Base-by-base conservation (phyloP, 371 early-diverging fungal species). In the Syncephalastrum sp. region DNA sequence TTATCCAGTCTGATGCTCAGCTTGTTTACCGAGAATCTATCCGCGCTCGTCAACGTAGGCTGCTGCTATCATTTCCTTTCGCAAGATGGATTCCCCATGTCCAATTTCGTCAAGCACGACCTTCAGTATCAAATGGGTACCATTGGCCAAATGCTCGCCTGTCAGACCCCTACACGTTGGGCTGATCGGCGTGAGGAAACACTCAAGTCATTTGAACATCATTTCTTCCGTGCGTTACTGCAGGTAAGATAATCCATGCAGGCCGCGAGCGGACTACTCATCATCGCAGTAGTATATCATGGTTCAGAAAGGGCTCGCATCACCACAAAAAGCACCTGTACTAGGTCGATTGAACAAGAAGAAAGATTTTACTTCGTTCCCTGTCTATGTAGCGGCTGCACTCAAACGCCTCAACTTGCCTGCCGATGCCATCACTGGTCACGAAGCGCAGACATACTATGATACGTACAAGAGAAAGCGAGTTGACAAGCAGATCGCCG, bases 121-220 rank as follows among this genome's bases (percentile, higher is more conserved):
- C 6, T 33, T 12, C 38, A 41, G 14, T 64, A 52, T 24, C 41
- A 17, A 1, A 41, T 94, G 8, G 90, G 93, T 0, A 81, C 79
- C 24, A 87, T 89, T 27, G 87, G 89, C 16, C 82, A 85, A 47
- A 93, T 90, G 79, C 69, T 88, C 5, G 94, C 94, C 3, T 93
- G 94, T 57, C 94, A 94, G 57, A 89, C 91, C 0, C 86, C 92
- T 1, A 77, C 80, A 55, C 82, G 91, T 33, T 94, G 94, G 94
- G 72, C 71, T 8, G 67, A 81, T 42, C 60, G 69, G 49, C 64
- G 71, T 17, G 69, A 77, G 16, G 83, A 71, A 23, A 75, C 84
- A 0, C 60, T 77, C 24, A 77, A 71, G 17, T 77, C 85, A 10
- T 92, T 89, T 61, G 76, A 76, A 13, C 85, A 88, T 41, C 89